A percentile compares a stretch with the other conserved stretches of the same genome.
Conservation (phyloP, 192 early-diverging fungal species). For the Rhizoclosmatium globosum region DNA sequence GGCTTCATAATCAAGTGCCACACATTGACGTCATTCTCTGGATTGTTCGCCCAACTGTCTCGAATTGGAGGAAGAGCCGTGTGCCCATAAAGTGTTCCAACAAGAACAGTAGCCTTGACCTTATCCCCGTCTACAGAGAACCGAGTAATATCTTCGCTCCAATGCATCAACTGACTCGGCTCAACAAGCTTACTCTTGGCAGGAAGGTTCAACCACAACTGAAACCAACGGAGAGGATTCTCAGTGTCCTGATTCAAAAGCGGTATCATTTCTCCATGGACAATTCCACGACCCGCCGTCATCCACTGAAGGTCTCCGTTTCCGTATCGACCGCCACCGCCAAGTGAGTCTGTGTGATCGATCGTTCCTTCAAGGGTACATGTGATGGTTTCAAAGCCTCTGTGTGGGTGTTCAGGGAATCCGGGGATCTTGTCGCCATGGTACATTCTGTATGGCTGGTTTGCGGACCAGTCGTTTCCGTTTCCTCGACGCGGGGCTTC, state of each 20-base stretch:
- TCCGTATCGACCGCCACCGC: no score
- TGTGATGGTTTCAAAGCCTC: slow-evolving; percentile 76
- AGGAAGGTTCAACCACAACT: slow-evolving; percentile 71
- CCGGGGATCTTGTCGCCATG: slow-evolving; percentile 22
- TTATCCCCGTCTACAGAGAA: slow-evolving; percentile 58
- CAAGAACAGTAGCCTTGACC: slow-evolving; percentile 82
- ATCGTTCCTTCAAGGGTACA: slow-evolving; percentile 67
- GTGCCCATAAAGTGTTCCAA: slow-evolving; percentile 66
- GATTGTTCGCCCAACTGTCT: slow-evolving; percentile 30
- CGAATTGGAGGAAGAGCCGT: background rate
- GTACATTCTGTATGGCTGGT: slow-evolving; percentile 17
- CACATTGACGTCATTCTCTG: slow-evolving; percentile 23
- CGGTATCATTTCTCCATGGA: no score
- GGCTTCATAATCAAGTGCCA: slow-evolving; percentile 51
- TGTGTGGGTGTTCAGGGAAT: slow-evolving; percentile 39
- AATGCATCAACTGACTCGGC: slow-evolving; percentile 30
- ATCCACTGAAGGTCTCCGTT: no score
- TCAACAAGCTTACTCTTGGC: slow-evolving; percentile 35
- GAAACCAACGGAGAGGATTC: slow-evolving; percentile 51
- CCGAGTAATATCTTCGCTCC: slow-evolving; percentile 63
- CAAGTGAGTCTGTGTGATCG: slow-evolving; percentile 69
- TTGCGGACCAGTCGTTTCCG: slow-evolving; percentile 35
- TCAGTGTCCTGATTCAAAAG: no score
- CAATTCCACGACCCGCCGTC: no score
- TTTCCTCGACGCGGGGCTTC: slow-evolving; percentile 37